Conservation (phyloP, 495 filamentous ascomycete species). For the Glarea lozoyensis region DNA sequence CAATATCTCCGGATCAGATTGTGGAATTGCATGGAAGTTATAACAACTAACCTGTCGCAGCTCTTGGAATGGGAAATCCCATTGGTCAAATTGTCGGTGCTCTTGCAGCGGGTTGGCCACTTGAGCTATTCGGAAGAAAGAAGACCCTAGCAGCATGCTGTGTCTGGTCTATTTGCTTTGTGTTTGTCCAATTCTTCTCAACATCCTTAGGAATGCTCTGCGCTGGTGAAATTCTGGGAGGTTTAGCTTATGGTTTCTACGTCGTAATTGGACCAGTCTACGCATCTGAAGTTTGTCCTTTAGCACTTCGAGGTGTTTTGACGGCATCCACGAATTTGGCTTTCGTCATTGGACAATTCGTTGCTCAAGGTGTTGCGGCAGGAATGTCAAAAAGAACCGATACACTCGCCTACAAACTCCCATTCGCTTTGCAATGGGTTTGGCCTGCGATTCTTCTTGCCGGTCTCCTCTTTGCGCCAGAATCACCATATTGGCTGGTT, state of each 20-base stretch:
- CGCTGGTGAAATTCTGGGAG: slow-evolving; percentile 59
- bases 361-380: slow-evolving; percentile 51
- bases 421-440: slow-evolving; percentile 44
- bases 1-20: too few species aligned
- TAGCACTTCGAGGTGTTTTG: slow-evolving; percentile 11
- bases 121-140: slow-evolving; percentile 36
- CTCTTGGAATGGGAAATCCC: slow-evolving; percentile 12
- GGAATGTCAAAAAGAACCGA: slow-evolving; percentile 21
- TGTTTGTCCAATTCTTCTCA: slow-evolving; percentile 55
- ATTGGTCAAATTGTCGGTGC: slow-evolving; percentile 28
- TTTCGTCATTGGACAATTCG: slow-evolving; percentile 58
- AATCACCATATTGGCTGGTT: slow-evolving; percentile 58
- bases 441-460: slow-evolving; percentile 41
- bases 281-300: slow-evolving; percentile 20
- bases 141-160: slow-evolving; percentile 21
- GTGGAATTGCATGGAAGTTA: too few species aligned
- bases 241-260: slow-evolving; percentile 64
- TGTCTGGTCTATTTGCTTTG: slow-evolving; percentile 32
- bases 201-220: slow-evolving; percentile 49
- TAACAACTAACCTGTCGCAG: too few species aligned
- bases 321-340: slow-evolving; percentile 42
- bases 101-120: slow-evolving; percentile 37
- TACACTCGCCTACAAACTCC: slow-evolving; percentile 43
- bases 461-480: slow-evolving; percentile 32
- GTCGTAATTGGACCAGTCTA: slow-evolving; percentile 43